A percentile compares a stretch with the other conserved stretches of the same genome.
Conservation (phyloP, 495 filamentous ascomycete species). For the Parachaetomium inaequale region DNA sequence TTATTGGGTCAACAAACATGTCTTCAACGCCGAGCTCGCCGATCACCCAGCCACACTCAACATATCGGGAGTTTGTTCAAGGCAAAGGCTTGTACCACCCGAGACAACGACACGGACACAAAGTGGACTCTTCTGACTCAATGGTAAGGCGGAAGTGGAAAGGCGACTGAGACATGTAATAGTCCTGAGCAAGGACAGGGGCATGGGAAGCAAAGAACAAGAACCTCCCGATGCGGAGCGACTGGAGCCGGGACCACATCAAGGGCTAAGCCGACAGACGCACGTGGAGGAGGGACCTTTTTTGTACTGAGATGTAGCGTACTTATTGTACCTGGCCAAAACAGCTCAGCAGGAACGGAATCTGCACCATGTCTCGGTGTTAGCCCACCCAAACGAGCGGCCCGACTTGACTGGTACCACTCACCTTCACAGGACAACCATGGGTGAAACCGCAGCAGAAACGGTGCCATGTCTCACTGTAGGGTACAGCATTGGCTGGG, state of each 20-base stretch:
- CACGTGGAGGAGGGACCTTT: background rate
- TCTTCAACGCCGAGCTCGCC: background rate
- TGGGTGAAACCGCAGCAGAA: background rate
- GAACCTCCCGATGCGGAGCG: background rate
- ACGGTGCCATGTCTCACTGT: background rate
- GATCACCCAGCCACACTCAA: constrained; percentile 11
- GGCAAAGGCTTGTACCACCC: constrained; percentile 11
- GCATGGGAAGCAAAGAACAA: background rate
- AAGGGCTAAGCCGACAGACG: background rate
- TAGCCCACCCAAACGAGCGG: background rate
- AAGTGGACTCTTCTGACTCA: background rate
- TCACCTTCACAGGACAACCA: background rate
- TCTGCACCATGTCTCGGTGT: background rate
- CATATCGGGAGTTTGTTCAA: background rate
- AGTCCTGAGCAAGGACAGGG: too few species aligned
- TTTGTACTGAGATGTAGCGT: background rate
- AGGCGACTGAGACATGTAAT: background rate
- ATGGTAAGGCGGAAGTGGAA: background rate
- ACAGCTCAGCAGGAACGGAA: too few species aligned
- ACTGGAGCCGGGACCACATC: background rate
- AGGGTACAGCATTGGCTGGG: background rate
- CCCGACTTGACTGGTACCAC: background rate
- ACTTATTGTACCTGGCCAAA: background rate
- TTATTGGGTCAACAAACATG: background rate
- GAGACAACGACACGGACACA: background rate